Evolutionary conservation across 2,329 filamentous ascomycete genomes (phyloP).

Genomic region (Metarhizium guizhouense): DNA sequence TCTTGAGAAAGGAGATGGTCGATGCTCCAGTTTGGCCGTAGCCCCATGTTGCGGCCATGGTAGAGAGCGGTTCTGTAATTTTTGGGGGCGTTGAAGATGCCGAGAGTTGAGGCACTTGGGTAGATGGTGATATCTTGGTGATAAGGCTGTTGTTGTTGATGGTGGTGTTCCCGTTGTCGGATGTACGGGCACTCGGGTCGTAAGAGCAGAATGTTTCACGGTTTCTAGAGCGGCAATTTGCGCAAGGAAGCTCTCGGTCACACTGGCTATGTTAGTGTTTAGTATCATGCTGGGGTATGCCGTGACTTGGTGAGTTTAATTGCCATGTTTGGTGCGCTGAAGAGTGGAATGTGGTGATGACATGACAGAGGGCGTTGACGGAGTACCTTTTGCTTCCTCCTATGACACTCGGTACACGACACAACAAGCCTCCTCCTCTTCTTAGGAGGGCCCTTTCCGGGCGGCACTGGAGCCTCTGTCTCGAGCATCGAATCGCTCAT

Average conservation of each 20-base stretch:
- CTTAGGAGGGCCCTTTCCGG: slow-evolving; percentile 30
- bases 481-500: slow-evolving; percentile 7
- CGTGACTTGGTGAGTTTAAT: neutral
- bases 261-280: slow-evolving; percentile 29
- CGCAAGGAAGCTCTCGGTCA: slow-evolving; percentile 50
- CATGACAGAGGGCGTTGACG: neutral
- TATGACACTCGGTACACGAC: slow-evolving; percentile 55
- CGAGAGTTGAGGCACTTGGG: neutral
- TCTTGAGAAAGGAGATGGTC: slow-evolving; percentile 45
- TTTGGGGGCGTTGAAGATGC: slow-evolving; percentile 1
- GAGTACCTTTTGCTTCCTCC: slow-evolving; percentile 51
- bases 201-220: slow-evolving; percentile 49
- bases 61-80: slow-evolving; percentile 25
- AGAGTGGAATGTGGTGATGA: neutral
- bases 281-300: neutral
- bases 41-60: slow-evolving; percentile 41
- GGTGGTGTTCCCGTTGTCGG: slow-evolving; percentile 16
- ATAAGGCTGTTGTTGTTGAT: too few relatives aligned
- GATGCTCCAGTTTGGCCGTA: slow-evolving; percentile 43
- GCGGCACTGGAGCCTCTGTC: neutral
- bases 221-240: slow-evolving; percentile 48
- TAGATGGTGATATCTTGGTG: neutral
- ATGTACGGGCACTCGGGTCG: slow-evolving; percentile 39
- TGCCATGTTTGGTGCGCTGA: neutral
- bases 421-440: slow-evolving; percentile 53